Conservation (phyloP, 1,139 yeast species). For the Yarrowia galli region DNA sequence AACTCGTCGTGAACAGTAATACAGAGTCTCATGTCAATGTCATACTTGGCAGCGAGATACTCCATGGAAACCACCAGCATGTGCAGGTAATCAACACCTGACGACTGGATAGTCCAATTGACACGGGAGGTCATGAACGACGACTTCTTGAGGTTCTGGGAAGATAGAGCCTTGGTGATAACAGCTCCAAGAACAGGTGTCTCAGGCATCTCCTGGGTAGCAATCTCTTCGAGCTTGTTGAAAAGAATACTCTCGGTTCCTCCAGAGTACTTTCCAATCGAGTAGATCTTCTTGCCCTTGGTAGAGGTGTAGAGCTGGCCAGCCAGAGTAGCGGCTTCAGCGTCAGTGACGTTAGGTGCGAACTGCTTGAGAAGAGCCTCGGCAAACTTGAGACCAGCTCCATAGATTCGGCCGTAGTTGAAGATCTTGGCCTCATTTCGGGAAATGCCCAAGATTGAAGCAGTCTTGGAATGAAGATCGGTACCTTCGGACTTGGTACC, state of each 20-base stretch:
- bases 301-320: conserved; percentile 75
- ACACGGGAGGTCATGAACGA: conserved; percentile 86
- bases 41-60: conserved; percentile 68
- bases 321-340: conserved; percentile 74
- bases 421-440: conserved; percentile 93
- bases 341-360: conserved; percentile 72
- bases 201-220: conserved; percentile 79
- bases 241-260: conserved; percentile 95
- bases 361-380: conserved; percentile 80
- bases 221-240: conserved; percentile 86
- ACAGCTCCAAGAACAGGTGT: conserved; percentile 96
- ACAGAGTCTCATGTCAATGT: conserved; percentile 77
- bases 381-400: conserved; percentile 95
- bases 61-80: conserved; percentile 87
- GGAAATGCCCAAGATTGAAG: conserved; percentile 84
- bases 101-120: conserved; percentile 98
- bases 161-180: conserved; percentile 82
- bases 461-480: conserved; percentile 94
- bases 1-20: conserved; percentile 96
- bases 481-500: conserved; percentile 92
- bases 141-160: conserved; percentile 64
- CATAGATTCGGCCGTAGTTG: conserved; percentile 96
- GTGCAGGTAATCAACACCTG: conserved; percentile 96
- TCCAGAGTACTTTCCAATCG: conserved; percentile 57
- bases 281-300: conserved; percentile 65